Evolutionary conservation across 148 eudicot species (phyloP), one percentile per base, ranked within the genome.

Genomic region (Nyssa sinensis): DNA sequence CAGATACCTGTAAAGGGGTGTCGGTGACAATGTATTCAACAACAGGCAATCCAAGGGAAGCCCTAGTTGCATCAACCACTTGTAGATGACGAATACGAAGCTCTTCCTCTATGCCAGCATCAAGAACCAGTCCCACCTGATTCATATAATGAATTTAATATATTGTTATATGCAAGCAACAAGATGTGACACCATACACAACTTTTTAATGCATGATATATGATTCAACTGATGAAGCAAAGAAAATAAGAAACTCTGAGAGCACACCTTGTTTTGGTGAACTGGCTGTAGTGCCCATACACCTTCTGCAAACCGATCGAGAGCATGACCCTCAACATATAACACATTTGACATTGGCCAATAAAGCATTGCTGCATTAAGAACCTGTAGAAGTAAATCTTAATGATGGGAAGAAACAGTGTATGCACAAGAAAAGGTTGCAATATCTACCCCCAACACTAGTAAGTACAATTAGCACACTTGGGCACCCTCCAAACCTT

Each of bases 311-410:
- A 94, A 94, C 67, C 88, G 80, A 73, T 94, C 98, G 62, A 94
- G 91, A 37, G 98, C 98, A 87, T 91, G 84, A 61, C 98, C 98
- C 80, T 94, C 98, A 62, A 94, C 97, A 71, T 94, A 94, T 57
- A 94, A 64, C 25, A 79, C 85, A 78, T 91, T 91, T 5, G 90
- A 85, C 82, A 90, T 78, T 34, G 97, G 92, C 98, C 97, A 94
- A 76, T 90, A 91, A 53, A 94, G 92, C 97, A 92, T 91, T 59
- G 98, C 98, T 70, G 98, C 98, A 90, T 94, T 94, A 68, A 94
- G 86, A 80, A 91, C 98, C 98, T 94, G 88, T 53, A 51, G 57
- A 44, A 47, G 61, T 66, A 74, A 73, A 39, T 65, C 58, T 73
- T 65, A 10, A 47, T 9, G 30, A 25, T 49, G 53, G 55, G 68